Evolutionary conservation across 2,329 filamentous ascomycete species (phyloP).

Genomic region (Gnomoniopsis sp.): DNA sequence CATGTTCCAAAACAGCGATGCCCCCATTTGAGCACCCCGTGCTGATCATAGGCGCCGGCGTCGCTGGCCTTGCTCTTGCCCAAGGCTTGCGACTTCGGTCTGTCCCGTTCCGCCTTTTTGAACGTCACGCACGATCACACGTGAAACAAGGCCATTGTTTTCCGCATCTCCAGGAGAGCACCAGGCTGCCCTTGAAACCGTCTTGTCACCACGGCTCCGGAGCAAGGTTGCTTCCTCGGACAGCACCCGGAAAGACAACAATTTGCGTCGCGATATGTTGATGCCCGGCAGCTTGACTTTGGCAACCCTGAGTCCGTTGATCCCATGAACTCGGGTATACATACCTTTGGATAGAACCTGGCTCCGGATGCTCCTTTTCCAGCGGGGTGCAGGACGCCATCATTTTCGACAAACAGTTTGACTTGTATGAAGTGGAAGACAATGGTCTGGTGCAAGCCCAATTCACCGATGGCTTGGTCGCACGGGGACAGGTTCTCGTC

Average conservation of each 20-base stretch:
- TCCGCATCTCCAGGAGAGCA: constrained; percentile 27
- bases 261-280: constrained; percentile 27
- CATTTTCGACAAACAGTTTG: constrained; percentile 29
- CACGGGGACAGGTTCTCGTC: constrained; percentile 24
- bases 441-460: constrained; percentile 19
- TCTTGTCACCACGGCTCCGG: constrained; percentile 25
- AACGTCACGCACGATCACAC: constrained; percentile 23
- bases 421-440: constrained; percentile 21
- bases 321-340: constrained; percentile 17
- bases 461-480: constrained; percentile 27
- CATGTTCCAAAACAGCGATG: background rate
- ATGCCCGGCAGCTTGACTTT: constrained; percentile 24
- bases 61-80: constrained; percentile 39
- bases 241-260: constrained; percentile 19
- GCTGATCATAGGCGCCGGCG: constrained; percentile 39
- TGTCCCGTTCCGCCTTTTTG: constrained; percentile 28
- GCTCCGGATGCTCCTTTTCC: constrained; percentile 26
- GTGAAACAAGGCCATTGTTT: constrained; percentile 27
- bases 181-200: constrained; percentile 22
- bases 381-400: constrained; percentile 25
- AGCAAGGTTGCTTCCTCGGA: constrained; percentile 20
- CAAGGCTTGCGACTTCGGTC: constrained; percentile 28
- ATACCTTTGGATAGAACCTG: constrained; percentile 28
- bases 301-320: constrained; percentile 18
- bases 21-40: constrained; percentile 23